Conservation (phyloP, 1,284 basidiomycete genomes). For the Schizopora paradoxa region DNA sequence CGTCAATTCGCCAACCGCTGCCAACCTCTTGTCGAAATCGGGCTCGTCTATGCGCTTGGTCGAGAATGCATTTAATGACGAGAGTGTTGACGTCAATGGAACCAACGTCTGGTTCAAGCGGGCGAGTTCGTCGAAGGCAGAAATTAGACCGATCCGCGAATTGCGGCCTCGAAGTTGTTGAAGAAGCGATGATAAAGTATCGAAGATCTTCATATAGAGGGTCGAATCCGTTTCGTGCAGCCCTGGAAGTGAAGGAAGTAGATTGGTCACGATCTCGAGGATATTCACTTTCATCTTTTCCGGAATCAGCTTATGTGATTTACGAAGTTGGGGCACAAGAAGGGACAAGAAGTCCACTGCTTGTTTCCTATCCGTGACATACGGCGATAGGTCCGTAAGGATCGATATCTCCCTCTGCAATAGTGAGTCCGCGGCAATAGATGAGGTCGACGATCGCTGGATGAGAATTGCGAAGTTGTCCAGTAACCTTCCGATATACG, state of each 20-base stretch:
- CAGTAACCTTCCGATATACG: conserved; percentile 75
- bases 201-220: conserved; percentile 56
- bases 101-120: conserved; percentile 44
- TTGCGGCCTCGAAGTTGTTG: conserved; percentile 66
- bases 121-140: conserved; percentile 60
- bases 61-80: conserved; percentile 85
- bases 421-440: conserved; percentile 55
- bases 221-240: conserved; percentile 46
- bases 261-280: conserved; percentile 68
- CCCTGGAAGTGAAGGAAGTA: conserved; percentile 72
- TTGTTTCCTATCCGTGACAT: conserved; percentile 67
- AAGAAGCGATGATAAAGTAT: conserved; percentile 70
- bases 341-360: conserved; percentile 72
- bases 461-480: conserved; percentile 71
- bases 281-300: conserved; percentile 89
- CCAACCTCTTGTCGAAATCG: conserved; percentile 85
- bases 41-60: conserved; percentile 82
- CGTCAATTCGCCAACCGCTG: conserved; percentile 76
- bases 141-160: conserved; percentile 64
- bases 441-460: conserved; percentile 39
- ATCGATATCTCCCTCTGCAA: conserved; percentile 81
- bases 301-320: conserved; percentile 69
- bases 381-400: conserved; percentile 75
- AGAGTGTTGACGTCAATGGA: conserved; percentile 50
- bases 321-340: conserved; percentile 79